A percentile compares a stretch with the other conserved stretches of the same genome.
phyloP scores from a whole-genome alignment of 352 stramenopile species.

The Halophytophthora polymorphica region DNA sequence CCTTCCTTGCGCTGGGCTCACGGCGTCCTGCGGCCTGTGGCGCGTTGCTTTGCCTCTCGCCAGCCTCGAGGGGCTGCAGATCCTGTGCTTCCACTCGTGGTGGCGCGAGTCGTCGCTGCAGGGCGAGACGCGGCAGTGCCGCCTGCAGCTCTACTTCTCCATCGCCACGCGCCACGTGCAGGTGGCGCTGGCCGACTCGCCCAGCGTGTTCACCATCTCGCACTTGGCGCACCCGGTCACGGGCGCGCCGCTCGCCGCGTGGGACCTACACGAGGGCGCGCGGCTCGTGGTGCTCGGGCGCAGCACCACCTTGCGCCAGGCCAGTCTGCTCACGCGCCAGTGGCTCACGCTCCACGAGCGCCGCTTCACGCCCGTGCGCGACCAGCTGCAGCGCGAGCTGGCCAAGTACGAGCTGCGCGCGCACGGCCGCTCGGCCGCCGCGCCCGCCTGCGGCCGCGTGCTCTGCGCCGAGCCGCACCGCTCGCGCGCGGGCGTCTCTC shows the following conservation, averaged over 20 bases:
- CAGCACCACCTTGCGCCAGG: conserved; percentile 67
- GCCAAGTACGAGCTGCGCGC: conserved; percentile 59
- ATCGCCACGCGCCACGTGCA: conserved; percentile 66
- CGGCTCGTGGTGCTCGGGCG: conserved; percentile 58
- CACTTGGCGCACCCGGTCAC: conserved; percentile 45
- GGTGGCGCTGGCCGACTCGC: conserved; percentile 54
- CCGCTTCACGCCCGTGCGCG: conserved; percentile 29
- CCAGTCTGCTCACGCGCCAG: conserved; percentile 66
- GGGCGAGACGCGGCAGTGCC: conserved; percentile 32
- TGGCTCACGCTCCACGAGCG: conserved; percentile 63
- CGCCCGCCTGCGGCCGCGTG: conserved; percentile 28
- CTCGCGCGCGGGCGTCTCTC: conserved; percentile 35
- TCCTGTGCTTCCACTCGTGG: conserved; percentile 71
- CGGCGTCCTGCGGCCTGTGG: conserved; percentile 1
- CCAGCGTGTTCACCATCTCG: conserved; percentile 77
- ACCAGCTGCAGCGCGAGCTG: conserved; percentile 48
- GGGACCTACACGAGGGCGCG: conserved; percentile 69
- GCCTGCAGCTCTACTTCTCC: conserved; percentile 59
- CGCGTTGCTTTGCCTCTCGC: neutral
- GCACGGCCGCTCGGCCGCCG: conserved; percentile 24
- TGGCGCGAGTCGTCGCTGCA: conserved; percentile 52
- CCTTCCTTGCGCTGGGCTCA: neutral
- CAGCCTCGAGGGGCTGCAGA: conserved; percentile 52
- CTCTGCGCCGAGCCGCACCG: conserved; percentile 52
- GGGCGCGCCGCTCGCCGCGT: conserved; percentile 44